Percentiles rank a stretch among this genome's conserved stretches.
Conservation (phyloP, 78 protist species). For the Dictyostelium brefeldianum region DNA sequence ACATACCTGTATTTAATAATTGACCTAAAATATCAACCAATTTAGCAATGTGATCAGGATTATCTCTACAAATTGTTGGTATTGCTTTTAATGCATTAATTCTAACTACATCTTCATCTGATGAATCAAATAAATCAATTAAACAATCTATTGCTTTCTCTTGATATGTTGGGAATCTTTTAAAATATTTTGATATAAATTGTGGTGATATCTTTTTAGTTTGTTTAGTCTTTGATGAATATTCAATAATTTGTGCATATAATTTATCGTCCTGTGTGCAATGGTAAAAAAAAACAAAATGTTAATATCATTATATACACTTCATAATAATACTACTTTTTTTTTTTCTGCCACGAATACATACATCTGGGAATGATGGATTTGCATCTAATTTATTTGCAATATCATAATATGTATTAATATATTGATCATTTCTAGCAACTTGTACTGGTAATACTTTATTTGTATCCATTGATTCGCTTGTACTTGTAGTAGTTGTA, state of each 20-base stretch:
- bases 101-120: constrained; percentile 55
- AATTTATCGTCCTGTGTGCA: constrained; percentile 45
- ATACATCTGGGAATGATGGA: constrained; percentile 45
- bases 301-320: too few species aligned
- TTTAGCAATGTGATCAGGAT: constrained; percentile 46
- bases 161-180: constrained; percentile 65
- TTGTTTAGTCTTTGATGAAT: constrained; percentile 46
- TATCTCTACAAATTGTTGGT: constrained; percentile 59
- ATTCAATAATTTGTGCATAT: constrained; percentile 6
- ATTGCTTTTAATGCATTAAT: constrained; percentile 45
- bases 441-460: neutral
- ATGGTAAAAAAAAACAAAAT: too few species aligned
- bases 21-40: constrained; percentile 70
- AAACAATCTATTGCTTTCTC: constrained; percentile 50
- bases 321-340: too few species aligned
- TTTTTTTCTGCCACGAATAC: too few species aligned
- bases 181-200: constrained; percentile 58
- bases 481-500: neutral
- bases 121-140: constrained; percentile 60
- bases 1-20: constrained; percentile 48
- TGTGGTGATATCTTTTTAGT: constrained; percentile 61
- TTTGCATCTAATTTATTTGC: constrained; percentile 60
- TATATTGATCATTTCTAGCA: constrained; percentile 31
- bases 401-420: constrained; percentile 40
- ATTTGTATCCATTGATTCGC: neutral